Evolutionary conservation across 2,329 filamentous ascomycete species (phyloP).

Genomic region (Westerdykella aurantiaca): DNA sequence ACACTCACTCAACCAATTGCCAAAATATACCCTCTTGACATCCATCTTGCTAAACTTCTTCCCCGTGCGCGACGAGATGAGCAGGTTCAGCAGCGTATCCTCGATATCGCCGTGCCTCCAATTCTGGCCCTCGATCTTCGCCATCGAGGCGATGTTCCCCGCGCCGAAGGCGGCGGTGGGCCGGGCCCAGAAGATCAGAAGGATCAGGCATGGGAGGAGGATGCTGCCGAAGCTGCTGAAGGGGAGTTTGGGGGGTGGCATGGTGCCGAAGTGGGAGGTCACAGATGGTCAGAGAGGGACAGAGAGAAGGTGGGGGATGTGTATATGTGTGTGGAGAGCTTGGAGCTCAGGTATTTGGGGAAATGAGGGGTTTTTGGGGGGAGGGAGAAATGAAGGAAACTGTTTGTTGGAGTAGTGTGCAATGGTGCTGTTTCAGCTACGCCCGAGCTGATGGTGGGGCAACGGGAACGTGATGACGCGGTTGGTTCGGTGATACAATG

Average conservation of each 20-base stretch:
- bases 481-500: neutral
- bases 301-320: neutral
- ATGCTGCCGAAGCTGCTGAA: constrained; percentile 21
- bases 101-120: constrained; percentile 51
- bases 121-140: constrained; percentile 43
- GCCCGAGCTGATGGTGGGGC: constrained; percentile 4
- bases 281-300: neutral
- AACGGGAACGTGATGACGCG: neutral
- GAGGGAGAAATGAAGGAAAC: neutral
- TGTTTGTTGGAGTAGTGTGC: constrained; percentile 1
- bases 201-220: constrained; percentile 37
- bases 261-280: constrained; percentile 6
- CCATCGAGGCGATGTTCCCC: constrained; percentile 41
- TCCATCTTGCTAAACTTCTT: constrained; percentile 87
- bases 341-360: neutral
- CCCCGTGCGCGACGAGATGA: constrained; percentile 57
- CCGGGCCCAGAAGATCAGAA: constrained; percentile 61
- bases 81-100: constrained; percentile 58
- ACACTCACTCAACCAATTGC: constrained; percentile 71
- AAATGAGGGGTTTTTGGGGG: neutral
- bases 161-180: constrained; percentile 55
- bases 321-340: neutral
- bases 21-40: constrained; percentile 88
- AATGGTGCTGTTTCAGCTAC: constrained; percentile 7
- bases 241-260: constrained; percentile 22